Evolutionary conservation across 345 rosid species (phyloP).

Genomic region (Linum usitatissimum): DNA sequence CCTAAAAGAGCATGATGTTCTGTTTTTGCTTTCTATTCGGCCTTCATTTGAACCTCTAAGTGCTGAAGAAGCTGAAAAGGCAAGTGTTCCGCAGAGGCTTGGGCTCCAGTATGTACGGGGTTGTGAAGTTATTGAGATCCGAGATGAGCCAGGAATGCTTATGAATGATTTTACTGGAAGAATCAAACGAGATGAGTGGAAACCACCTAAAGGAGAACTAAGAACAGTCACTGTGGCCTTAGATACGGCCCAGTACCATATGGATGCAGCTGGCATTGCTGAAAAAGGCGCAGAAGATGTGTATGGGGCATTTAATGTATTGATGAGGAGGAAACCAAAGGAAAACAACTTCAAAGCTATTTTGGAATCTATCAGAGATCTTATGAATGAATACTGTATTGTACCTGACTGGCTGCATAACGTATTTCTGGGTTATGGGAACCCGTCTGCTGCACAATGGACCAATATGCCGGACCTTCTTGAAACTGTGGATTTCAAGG

Average conservation of each 20-base stretch:
- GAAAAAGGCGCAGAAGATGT: constrained; percentile 91
- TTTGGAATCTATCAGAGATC: constrained; percentile 96
- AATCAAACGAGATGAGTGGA: constrained; percentile 93
- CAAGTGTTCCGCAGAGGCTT: constrained; percentile 81
- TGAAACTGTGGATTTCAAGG: constrained; percentile 83
- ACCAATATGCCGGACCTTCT: constrained; percentile 92
- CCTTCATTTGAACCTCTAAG: constrained; percentile 93
- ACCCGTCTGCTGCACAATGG: constrained; percentile 99
- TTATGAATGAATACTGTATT: constrained; percentile 96
- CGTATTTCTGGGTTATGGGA: constrained; percentile 89
- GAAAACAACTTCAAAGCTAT: constrained; percentile 99
- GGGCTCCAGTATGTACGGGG: constrained; percentile 95
- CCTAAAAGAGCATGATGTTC: constrained; percentile 96
- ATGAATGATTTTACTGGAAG: constrained; percentile 97
- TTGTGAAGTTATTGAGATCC: constrained; percentile 84
- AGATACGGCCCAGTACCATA: constrained; percentile 95
- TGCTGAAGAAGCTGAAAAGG: constrained; percentile 87
- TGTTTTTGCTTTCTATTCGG: constrained; percentile 77
- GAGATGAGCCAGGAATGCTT: constrained; percentile 84
- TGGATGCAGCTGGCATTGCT: constrained; percentile 86
- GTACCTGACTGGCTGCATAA: constrained; percentile 99
- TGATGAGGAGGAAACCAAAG: constrained; percentile 98
- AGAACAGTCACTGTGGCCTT: constrained; percentile 87
- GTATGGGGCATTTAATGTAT: constrained; percentile 76
- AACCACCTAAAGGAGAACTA: constrained; percentile 95